phyloP scores from a whole-genome alignment of 2,329 filamentous ascomycete species.

The Pestalotiopsis sp. region DNA sequence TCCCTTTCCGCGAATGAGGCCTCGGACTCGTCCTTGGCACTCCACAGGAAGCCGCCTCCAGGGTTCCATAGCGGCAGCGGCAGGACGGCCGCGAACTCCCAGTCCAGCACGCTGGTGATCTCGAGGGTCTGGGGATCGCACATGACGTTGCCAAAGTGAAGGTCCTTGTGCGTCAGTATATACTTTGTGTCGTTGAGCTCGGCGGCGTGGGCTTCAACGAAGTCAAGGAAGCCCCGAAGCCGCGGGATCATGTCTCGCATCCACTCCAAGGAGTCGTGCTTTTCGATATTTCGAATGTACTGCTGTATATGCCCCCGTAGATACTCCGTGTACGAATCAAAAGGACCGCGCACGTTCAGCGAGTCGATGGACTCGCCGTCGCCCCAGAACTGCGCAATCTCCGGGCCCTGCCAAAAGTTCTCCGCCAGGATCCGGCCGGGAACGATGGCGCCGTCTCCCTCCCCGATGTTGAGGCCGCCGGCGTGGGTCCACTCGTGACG shows the following conservation, averaged over 20 bases:
- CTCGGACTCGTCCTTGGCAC: constrained; percentile 18
- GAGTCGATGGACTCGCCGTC: constrained; percentile 2
- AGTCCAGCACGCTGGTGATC: constrained; percentile 38
- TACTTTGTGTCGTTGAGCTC: constrained; percentile 24
- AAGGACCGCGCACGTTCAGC: constrained; percentile 32
- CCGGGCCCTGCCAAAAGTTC: constrained; percentile 36
- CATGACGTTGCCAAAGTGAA: constrained; percentile 40
- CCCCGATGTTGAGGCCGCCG: constrained; percentile 29
- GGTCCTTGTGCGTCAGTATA: constrained; percentile 38
- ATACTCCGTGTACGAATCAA: constrained; percentile 28
- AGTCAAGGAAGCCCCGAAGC: constrained; percentile 25
- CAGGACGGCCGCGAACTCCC: constrained; percentile 40
- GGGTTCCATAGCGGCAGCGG: constrained; percentile 38
- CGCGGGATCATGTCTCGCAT: constrained; percentile 30
- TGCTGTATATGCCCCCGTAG: constrained; percentile 26
- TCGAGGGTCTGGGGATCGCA: constrained; percentile 24
- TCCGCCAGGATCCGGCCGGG: constrained; percentile 35
- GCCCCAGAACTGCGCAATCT: constrained; percentile 31
- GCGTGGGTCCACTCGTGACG: constrained; percentile 22
- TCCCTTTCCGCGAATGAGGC: constrained; percentile 26
- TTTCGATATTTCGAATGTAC: constrained; percentile 30
- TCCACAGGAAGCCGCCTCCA: constrained; percentile 37
- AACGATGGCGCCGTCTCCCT: constrained; percentile 10
- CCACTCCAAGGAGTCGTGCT: constrained; percentile 27
- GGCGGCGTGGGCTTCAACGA: constrained; percentile 8